Conservation (phyloP, 345 rosid species). For the Acer yangbiense region DNA sequence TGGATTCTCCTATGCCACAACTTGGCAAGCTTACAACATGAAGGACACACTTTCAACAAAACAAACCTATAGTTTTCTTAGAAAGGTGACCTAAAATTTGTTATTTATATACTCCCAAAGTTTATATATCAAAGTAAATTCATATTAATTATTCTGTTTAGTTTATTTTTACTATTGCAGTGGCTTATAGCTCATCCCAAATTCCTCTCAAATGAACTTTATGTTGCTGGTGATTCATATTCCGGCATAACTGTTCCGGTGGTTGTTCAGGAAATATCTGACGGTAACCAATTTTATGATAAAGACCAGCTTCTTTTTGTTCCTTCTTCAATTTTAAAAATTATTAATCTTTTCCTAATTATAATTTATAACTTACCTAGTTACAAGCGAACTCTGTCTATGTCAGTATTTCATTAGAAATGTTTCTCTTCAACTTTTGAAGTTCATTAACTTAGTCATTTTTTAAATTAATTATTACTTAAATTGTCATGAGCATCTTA, state of each 20-base stretch:
- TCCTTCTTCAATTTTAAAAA: neutral
- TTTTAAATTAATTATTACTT: no score
- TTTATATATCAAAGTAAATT: no score
- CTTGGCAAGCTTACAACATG: neutral
- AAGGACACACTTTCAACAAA: slow-evolving; percentile 22
- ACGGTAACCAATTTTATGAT: slow-evolving; percentile 20
- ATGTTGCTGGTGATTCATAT: slow-evolving; percentile 41
- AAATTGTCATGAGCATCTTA: no score
- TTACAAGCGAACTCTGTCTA: no score
- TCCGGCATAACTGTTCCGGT: slow-evolving; percentile 30
- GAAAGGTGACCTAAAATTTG: slow-evolving; percentile 18
- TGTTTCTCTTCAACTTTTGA: no score
- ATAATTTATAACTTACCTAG: no score
- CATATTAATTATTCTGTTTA: no score
- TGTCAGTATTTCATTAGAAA: no score
- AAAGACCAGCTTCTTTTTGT: neutral
- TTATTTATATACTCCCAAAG: no score
- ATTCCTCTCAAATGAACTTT: slow-evolving; percentile 31
- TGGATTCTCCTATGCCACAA: slow-evolving; percentile 43
- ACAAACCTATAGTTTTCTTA: slow-evolving; percentile 25
- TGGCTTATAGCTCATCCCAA: slow-evolving; percentile 39
- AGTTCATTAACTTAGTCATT: no score
- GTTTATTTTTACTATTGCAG: slow-evolving; percentile 11
- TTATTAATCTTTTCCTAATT: no score
- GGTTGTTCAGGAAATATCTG: slow-evolving; percentile 19